These are phyloP conservation scores for Thraustochytrium striatum DNA, from an alignment of 352 stramenopile species.

Conservation along the genomic window DNA sequence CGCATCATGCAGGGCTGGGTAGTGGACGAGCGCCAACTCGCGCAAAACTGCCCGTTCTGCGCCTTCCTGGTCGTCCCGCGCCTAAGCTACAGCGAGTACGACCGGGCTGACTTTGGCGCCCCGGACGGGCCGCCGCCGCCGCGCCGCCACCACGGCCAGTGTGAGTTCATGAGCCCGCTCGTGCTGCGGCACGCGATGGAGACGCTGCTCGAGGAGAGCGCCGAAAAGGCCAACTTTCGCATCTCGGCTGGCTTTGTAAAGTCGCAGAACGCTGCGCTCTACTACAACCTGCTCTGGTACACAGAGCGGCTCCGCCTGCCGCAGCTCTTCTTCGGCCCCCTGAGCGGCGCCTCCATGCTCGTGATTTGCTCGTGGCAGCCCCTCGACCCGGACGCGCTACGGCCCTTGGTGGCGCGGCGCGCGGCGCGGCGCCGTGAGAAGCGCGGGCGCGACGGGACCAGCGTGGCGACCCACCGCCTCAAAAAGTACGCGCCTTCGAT, in stretches of 20 bases:
- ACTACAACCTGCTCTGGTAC: conserved; percentile 44
- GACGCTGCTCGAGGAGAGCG: conserved; percentile 3
- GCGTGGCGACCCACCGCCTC: too few species aligned
- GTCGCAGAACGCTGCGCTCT: not conserved
- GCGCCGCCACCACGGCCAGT: conserved; percentile 8
- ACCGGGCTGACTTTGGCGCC: not conserved
- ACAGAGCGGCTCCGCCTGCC: conserved; percentile 15
- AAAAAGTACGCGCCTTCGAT: not conserved
- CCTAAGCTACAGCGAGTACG: not conserved
- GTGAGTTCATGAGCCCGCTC: conserved; percentile 43
- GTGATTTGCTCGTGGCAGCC: conserved; percentile 31
- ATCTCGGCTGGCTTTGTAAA: not conserved
- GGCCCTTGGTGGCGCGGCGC: too few species aligned
- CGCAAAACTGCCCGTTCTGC: conserved; percentile 19
- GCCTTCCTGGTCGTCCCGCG: conserved; percentile 29
- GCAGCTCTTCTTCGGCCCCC: not conserved
- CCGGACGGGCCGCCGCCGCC: not conserved
- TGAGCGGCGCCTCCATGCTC: conserved; percentile 4
- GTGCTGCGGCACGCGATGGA: conserved; percentile 11
- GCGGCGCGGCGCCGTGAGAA: too few species aligned
- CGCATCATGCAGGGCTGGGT: conserved; percentile 38
- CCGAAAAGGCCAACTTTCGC: not conserved
- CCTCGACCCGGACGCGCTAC: too few species aligned
- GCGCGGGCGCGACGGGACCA: too few species aligned
- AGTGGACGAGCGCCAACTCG: conserved; percentile 21